A percentile compares a stretch with the other conserved stretches of the same genome.
These are phyloP conservation scores for Asterophora lycoperdoides DNA, from an alignment of 768 basidiomycete genomes.

Conservation along the genomic window DNA sequence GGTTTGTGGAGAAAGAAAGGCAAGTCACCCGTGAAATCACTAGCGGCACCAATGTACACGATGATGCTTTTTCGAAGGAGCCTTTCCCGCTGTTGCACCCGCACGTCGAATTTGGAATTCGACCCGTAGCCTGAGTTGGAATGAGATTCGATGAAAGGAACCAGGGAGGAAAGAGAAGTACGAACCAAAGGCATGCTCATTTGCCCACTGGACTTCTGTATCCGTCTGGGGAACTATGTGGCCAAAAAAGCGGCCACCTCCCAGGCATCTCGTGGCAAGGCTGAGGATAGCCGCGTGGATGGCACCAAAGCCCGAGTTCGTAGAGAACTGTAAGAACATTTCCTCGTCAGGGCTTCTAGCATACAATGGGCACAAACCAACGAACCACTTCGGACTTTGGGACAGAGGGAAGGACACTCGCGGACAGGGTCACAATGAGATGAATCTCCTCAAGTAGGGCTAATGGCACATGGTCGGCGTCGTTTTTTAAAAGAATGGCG, in stretches of 20 bases:
- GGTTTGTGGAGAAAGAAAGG: not conserved
- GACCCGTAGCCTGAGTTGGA: conserved; percentile 43
- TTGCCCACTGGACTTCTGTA: conserved; percentile 53
- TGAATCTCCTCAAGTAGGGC: conserved; percentile 75
- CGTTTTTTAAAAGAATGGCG: conserved; percentile 76
- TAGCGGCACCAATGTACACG: conserved; percentile 65
- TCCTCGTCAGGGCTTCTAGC: not conserved
- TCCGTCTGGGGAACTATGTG: conserved; percentile 63
- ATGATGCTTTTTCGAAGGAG: conserved; percentile 59
- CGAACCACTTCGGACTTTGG: conserved; percentile 77
- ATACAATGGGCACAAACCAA: conserved; percentile 7
- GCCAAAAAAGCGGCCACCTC: conserved; percentile 52
- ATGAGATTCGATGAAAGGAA: not conserved
- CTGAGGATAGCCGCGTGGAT: conserved; percentile 77
- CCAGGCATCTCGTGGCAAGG: conserved; percentile 69
- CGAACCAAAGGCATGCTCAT: conserved; percentile 52
- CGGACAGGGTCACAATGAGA: conserved; percentile 70
- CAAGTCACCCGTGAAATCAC: conserved; percentile 61
- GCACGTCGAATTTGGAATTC: conserved; percentile 55
- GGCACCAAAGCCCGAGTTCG: conserved; percentile 77
- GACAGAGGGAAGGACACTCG: conserved; percentile 63
- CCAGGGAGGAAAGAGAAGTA: not conserved
- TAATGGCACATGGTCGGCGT: conserved; percentile 55
- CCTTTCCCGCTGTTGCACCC: conserved; percentile 51
- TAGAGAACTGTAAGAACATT: conserved; percentile 39